Base-by-base conservation (phyloP, 306 rosid species). In the Lupinus albus region DNA sequence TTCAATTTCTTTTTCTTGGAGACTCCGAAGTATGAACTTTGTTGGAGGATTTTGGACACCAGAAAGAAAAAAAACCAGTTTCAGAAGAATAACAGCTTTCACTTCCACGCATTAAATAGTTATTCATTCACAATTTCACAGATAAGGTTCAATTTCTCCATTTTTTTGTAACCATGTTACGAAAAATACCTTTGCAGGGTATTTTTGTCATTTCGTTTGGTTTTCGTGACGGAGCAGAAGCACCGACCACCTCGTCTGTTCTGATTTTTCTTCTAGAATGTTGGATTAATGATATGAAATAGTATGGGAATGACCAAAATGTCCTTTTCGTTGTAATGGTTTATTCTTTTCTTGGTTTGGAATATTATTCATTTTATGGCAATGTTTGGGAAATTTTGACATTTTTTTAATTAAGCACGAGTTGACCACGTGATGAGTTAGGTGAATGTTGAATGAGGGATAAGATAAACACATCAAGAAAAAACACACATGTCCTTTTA, bases 31-130 rank as follows among this genome's bases (percentile, higher is more conserved):
- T 3, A 4, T 32, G 36, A 32, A 32, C 58, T 72, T 54, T 18
- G 15, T 12, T 20, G 80, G 77, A 70, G 78, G 76, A 67, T 77
- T 77, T 77, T 56, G 82, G 75, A 60, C 39, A 61, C 70, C 66
- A 70, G 74, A 52, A 52, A 68, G 41, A 25, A 50, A 33, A 54
- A 51, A 42, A 55, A 8, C 48, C 39, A 53, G 56, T 64, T 38
- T 41, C 63, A 62, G 54, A 35, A 51, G 30, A n/a, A 30, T 45
- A 46, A 61, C 56, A 52, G 15, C 15, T 33, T 46, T 20, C 63
- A 62, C 17, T 65, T 11, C 5, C 11, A 30, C 51, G 73, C 68
- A 72, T 75, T 75, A 80, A 80, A 80, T 84, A 67, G 69, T 76
- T 71, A 74, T 57, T 55, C 82, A 25, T 25, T 86, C 72, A 65